phyloP scores from a whole-genome alignment of 768 basidiomycete species.

The Mycena albidolilacea region DNA sequence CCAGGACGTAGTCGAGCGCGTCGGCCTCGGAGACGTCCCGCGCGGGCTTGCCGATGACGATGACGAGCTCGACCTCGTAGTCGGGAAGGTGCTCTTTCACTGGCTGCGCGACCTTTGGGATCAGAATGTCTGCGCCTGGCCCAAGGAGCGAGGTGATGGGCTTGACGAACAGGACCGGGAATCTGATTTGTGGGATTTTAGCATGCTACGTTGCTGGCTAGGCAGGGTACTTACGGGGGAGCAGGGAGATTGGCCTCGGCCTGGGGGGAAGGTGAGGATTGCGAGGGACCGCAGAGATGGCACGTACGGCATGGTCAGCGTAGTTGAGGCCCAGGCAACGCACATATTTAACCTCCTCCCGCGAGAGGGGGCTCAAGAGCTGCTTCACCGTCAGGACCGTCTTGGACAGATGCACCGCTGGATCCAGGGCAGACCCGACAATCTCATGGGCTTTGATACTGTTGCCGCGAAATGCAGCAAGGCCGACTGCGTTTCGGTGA shows the following conservation, averaged over 20 bases:
- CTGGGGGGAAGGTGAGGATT: constrained; percentile 48
- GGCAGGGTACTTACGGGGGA: constrained; percentile 66
- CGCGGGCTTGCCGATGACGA: constrained; percentile 87
- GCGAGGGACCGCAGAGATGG: neutral
- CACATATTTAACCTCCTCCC: constrained; percentile 77
- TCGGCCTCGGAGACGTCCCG: constrained; percentile 86
- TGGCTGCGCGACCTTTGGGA: constrained; percentile 81
- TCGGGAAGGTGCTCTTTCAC: constrained; percentile 80
- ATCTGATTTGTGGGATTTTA: constrained; percentile 52
- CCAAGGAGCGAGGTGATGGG: constrained; percentile 80
- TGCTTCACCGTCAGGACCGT: constrained; percentile 78
- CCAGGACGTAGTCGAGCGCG: constrained; percentile 89
- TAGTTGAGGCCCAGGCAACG: constrained; percentile 89
- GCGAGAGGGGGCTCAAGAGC: constrained; percentile 78
- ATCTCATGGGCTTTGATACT: constrained; percentile 81
- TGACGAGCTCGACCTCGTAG: constrained; percentile 86
- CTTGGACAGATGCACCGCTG: constrained; percentile 73
- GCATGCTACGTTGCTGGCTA: neutral
- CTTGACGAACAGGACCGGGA: constrained; percentile 87
- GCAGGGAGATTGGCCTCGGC: constrained; percentile 75
- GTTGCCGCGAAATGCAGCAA: constrained; percentile 65
- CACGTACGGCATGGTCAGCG: constrained; percentile 81
- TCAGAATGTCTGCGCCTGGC: constrained; percentile 73
- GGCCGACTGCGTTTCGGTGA: constrained; percentile 66
- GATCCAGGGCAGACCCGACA: constrained; percentile 76